Conservation (phyloP, 306 rosid genomes). For the Dalbergia cultrata region DNA sequence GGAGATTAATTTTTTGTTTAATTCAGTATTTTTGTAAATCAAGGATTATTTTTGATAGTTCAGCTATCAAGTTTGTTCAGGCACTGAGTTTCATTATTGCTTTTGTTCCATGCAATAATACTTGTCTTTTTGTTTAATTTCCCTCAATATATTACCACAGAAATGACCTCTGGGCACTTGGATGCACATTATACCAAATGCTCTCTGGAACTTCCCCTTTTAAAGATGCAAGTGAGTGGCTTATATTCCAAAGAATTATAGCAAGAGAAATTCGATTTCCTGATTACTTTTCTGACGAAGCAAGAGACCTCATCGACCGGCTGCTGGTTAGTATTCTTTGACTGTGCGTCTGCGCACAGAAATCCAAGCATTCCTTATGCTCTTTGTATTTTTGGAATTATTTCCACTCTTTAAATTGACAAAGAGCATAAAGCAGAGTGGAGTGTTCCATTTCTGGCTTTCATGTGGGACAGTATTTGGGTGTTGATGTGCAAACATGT, state of each 20-base stretch:
- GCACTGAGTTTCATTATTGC: constrained; percentile 21
- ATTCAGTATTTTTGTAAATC: constrained; percentile 23
- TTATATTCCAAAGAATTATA: constrained; percentile 95
- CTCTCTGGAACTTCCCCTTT: constrained; percentile 99
- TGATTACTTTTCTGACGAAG: constrained; percentile 83
- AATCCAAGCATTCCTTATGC: constrained; percentile 17
- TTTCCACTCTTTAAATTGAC: constrained; percentile 22
- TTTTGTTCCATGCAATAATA: constrained; percentile 46
- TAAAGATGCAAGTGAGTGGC: constrained; percentile 99
- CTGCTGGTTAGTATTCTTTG: constrained; percentile 73
- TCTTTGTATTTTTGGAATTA: constrained; percentile 16
- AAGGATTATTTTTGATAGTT: constrained; percentile 24
- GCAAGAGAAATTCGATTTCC: constrained; percentile 98
- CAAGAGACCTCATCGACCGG: constrained; percentile 86
- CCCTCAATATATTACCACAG: constrained; percentile 62
- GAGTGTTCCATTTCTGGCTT: constrained; percentile 33
- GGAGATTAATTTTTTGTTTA: constrained; percentile 2
- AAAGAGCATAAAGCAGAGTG: constrained; percentile 32
- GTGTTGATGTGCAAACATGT: constrained; percentile 12
- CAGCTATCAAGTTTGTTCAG: constrained; percentile 9
- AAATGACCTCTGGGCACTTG: constrained; percentile 99
- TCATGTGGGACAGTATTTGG: constrained; percentile 23
- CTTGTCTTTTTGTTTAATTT: constrained; percentile 39
- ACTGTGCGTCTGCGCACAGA: background rate
- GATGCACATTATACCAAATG: constrained; percentile 99